Evolutionary conservation across 148 eudicot genomes (phyloP), one percentile per base, ranked within the genome.

Genomic region (Polygonum maritimum): DNA sequence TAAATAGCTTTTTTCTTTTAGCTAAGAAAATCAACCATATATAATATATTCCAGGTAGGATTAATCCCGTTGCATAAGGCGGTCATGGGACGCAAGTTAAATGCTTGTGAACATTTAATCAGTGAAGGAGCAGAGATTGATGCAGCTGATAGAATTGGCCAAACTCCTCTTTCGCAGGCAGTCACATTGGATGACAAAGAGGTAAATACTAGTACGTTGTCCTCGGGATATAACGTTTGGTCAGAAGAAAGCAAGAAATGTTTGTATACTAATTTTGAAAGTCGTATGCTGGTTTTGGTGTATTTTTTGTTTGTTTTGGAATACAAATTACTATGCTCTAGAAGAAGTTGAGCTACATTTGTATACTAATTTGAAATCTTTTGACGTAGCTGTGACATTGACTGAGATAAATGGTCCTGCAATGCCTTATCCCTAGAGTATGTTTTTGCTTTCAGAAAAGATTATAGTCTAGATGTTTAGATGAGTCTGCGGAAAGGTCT

Each of bases 11-110:
- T 39, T 75, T 26, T 14, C 3, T 47, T 69, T 31, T 74, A 73
- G 52, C 3, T n/a, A 74, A 62, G 75, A 62, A 12, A 69, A 57
- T 45, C 40, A 63, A 33, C 36, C 71, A 26, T 26, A 26, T 26
- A 26, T 26, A 26, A 26, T 70, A 45, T 75, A 45, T 39, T 82
- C 77, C 78, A 94, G 98, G 86, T 91, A 74, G 98, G 98, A 54
- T 94, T 95, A 78, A 94, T 89, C 19, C 93, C 98, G 75, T 83
- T 91, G 88, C 98, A 94, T 79, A 95, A 95, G 75, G 98, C 97
- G 78, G 95, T 95, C 12, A 85, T 95, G 84, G 88, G 89, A 1
- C 93, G 97, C 65, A 88, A 90, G 51, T 77, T 87, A 5, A 88
- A 85, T 77, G 44, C 91, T 65, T 94, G 95, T 81, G 97, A 90